Percentiles rank a stretch among this genome's conserved stretches.
Evolutionary conservation across 768 basidiomycete genomes (phyloP).

Genomic region (Dioszegia crocea): DNA sequence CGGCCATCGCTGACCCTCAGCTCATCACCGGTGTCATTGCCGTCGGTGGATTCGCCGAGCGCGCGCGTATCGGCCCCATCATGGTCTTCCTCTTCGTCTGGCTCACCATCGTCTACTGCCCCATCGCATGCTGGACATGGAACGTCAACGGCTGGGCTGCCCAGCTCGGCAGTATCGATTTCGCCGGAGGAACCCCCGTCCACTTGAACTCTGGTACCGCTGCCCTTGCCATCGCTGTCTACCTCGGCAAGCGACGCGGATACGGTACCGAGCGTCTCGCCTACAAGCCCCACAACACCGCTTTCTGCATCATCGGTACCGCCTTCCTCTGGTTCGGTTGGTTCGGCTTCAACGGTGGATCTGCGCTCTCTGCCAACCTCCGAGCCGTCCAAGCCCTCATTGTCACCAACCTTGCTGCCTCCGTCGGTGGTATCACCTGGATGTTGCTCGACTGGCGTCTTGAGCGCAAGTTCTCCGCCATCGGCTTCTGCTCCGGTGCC

Average conservation of each 20-base stretch:
- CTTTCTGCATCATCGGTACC: constrained; percentile 75
- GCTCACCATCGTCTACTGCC: constrained; percentile 83
- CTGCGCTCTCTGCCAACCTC: constrained; percentile 74
- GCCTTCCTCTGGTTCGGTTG: constrained; percentile 80
- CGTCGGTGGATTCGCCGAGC: constrained; percentile 67
- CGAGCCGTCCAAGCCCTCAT: constrained; percentile 78
- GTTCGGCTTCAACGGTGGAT: constrained; percentile 87
- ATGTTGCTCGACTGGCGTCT: constrained; percentile 68
- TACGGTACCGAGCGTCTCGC: constrained; percentile 52
- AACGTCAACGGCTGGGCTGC: constrained; percentile 75
- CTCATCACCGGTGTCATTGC: constrained; percentile 48
- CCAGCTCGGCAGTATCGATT: constrained; percentile 72
- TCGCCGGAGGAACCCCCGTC: constrained; percentile 61
- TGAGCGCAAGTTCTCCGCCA: constrained; percentile 79
- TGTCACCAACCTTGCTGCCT: constrained; percentile 84
- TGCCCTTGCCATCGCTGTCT: constrained; percentile 79
- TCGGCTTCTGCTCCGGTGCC: constrained; percentile 86
- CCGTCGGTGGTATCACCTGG: constrained; percentile 74
- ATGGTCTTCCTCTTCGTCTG: constrained; percentile 78
- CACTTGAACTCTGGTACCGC: constrained; percentile 59
- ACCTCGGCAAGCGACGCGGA: constrained; percentile 72
- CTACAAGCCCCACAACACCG: constrained; percentile 84
- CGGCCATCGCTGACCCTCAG: constrained; percentile 9
- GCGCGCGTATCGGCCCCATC: constrained; percentile 70
- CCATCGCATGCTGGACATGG: constrained; percentile 75